phyloP scores from a whole-genome alignment of 768 basidiomycete species.

The Boletus reticulatus region DNA sequence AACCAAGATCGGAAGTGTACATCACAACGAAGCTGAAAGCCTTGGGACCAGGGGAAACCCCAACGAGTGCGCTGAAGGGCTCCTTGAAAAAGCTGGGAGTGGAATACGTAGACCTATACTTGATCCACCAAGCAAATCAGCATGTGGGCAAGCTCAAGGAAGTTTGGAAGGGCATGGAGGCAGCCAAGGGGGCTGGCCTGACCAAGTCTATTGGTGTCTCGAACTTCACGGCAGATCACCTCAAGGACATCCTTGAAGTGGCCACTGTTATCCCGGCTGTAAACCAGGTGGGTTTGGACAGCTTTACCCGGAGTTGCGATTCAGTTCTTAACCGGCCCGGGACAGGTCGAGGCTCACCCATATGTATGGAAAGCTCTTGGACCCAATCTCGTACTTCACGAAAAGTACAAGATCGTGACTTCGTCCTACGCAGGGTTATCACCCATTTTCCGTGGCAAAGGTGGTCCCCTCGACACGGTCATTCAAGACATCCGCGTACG shows the following conservation, averaged over 20 bases:
- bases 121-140: constrained; percentile 50
- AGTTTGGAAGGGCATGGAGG: constrained; percentile 63
- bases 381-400: constrained; percentile 33
- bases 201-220: constrained; percentile 50
- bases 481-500: constrained; percentile 34
- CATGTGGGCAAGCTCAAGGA: constrained; percentile 45
- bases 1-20: constrained; percentile 53
- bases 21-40: constrained; percentile 55
- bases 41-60: constrained; percentile 39
- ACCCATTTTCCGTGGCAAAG: constrained; percentile 34
- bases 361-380: constrained; percentile 45
- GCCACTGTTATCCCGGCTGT: constrained; percentile 48
- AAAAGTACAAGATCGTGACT: constrained; percentile 37
- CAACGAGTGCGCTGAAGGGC: constrained; percentile 47
- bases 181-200: constrained; percentile 42
- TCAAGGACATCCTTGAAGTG: constrained; percentile 42
- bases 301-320: not conserved
- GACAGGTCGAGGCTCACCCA: constrained; percentile 53
- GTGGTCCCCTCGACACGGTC: constrained; percentile 40
- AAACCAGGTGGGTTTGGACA: constrained; percentile 43
- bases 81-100: constrained; percentile 55
- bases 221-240: constrained; percentile 46
- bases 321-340: not conserved
- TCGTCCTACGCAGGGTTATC: constrained; percentile 41
- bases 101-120: constrained; percentile 60